phyloP scores from a whole-genome alignment of 768 basidiomycete species.

The Suillus fuscotomentosus region DNA sequence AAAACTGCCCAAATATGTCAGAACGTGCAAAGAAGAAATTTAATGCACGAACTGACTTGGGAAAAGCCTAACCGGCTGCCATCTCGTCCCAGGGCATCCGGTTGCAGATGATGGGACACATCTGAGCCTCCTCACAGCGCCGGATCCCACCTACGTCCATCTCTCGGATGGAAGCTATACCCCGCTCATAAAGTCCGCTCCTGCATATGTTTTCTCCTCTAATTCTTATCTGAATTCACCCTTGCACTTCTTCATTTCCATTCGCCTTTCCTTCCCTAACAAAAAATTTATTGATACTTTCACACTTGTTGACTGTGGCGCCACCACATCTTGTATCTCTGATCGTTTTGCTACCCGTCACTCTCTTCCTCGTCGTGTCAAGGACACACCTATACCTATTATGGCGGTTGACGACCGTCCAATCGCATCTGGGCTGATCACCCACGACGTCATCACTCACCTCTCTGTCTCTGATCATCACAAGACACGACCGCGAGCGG shows the following conservation, averaged over 20 bases:
- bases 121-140: neutral
- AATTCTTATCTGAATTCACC: neutral
- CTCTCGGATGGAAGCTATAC: neutral
- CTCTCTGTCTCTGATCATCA: slow-evolving; percentile 25
- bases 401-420: slow-evolving; percentile 37
- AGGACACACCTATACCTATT: slow-evolving; percentile 34
- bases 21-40: slow-evolving; percentile 12
- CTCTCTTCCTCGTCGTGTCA: slow-evolving; percentile 25
- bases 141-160: neutral
- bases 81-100: neutral
- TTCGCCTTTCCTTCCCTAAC: slow-evolving; percentile 4
- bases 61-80: neutral
- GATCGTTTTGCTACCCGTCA: slow-evolving; percentile 32
- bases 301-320: slow-evolving; percentile 38
- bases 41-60: neutral
- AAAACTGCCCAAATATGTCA: slow-evolving; percentile 28
- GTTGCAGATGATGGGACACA: neutral
- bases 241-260: neutral
- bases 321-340: slow-evolving; percentile 36
- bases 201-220: neutral
- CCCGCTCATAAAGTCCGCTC: neutral
- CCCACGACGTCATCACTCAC: slow-evolving; percentile 33
- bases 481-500: slow-evolving; percentile 28
- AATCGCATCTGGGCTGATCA: slow-evolving; percentile 39
- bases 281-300: slow-evolving; percentile 22